Conservation (phyloP, 2,329 filamentous ascomycete species). For the Penicillium psychrosexuale region DNA sequence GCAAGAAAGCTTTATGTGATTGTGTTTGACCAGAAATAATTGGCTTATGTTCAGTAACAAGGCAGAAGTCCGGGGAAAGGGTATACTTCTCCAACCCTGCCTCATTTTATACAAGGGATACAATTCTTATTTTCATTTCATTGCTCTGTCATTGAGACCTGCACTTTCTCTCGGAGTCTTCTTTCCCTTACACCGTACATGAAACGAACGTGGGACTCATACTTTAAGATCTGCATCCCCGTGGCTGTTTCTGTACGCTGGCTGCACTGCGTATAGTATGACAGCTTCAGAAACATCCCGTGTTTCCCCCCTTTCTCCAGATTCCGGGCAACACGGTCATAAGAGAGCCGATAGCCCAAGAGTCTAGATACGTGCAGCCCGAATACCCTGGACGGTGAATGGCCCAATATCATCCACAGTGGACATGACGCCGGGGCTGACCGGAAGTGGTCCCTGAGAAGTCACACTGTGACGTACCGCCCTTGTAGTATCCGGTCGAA, state of each 20-base stretch:
- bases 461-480: conserved; percentile 9
- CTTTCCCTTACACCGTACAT: background rate
- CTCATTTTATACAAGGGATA: conserved; percentile 3
- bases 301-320: background rate
- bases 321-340: background rate
- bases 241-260: background rate
- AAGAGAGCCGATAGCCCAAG: background rate
- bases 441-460: conserved; percentile 11
- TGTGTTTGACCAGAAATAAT: background rate
- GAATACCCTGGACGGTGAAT: background rate
- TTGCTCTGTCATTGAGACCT: background rate
- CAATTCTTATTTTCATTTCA: background rate
- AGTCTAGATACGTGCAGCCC: conserved; percentile 3
- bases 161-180: background rate
- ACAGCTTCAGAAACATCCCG: background rate
- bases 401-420: conserved; percentile 2
- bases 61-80: background rate
- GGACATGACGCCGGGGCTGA: conserved; percentile 11
- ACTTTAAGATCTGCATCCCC: background rate
- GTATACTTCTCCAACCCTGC: background rate
- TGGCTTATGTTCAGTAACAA: too few relatives aligned
- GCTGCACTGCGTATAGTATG: background rate
- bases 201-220: background rate
- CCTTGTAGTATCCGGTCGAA: background rate
- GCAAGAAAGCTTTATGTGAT: background rate